These are phyloP conservation scores for Scleroderma citrinum DNA, from an alignment of 768 basidiomycete species.

Conservation along the genomic window DNA sequence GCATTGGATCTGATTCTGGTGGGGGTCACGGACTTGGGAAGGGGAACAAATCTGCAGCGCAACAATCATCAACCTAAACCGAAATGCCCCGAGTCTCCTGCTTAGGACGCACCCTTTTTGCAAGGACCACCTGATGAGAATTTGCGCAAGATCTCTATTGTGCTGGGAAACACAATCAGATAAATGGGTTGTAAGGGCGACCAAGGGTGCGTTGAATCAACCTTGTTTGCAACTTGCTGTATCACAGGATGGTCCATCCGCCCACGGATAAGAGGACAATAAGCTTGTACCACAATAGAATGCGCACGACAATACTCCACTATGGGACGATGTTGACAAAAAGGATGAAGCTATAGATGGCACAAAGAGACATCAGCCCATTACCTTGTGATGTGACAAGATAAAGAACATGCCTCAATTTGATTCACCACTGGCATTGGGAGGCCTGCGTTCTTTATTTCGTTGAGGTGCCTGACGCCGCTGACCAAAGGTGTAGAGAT, in stretches of 20 bases:
- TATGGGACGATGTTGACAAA: constrained; percentile 76
- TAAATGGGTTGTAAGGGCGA: constrained; percentile 3
- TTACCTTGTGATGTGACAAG: background rate
- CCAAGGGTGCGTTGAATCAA: constrained; percentile 18
- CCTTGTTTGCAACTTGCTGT: constrained; percentile 52
- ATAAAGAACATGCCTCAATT: constrained; percentile 51
- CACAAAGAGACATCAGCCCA: constrained; percentile 1
- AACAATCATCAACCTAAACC: background rate
- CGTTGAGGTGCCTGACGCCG: constrained; percentile 65
- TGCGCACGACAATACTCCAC: constrained; percentile 65
- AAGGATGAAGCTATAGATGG: constrained; percentile 61
- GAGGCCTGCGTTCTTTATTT: constrained; percentile 57
- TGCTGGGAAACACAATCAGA: constrained; percentile 33
- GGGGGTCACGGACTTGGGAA: constrained; percentile 76
- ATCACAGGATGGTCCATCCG: constrained; percentile 49
- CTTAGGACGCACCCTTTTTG: constrained; percentile 61
- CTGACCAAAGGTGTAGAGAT: constrained; percentile 31
- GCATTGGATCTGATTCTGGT: constrained; percentile 69
- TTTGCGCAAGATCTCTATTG: constrained; percentile 62
- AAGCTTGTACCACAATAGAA: constrained; percentile 63
- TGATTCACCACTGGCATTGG: constrained; percentile 74
- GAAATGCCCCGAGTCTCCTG: too few species aligned
- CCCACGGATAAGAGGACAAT: constrained; percentile 69
- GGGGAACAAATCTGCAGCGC: constrained; percentile 58
- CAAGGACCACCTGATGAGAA: constrained; percentile 86